A percentile compares a stretch with the other conserved stretches of the same genome.
phyloP scores from a whole-genome alignment of 768 basidiomycete species.

The Amanita polypyramis region DNA sequence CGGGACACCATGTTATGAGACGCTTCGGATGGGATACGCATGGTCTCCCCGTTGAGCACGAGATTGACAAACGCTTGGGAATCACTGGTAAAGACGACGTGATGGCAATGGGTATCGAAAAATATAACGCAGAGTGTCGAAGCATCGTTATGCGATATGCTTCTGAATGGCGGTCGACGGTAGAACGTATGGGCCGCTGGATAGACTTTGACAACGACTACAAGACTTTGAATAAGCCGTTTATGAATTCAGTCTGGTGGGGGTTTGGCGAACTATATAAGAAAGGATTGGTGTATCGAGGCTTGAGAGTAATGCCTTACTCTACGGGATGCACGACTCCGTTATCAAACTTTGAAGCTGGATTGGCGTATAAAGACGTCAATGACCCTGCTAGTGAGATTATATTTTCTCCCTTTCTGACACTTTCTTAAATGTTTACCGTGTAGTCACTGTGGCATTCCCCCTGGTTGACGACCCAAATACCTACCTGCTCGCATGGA shows the following conservation, averaged over 20 bases:
- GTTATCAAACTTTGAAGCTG: constrained; percentile 95
- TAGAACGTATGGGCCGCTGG: constrained; percentile 98
- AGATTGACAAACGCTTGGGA: constrained; percentile 93
- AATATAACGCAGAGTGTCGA: constrained; percentile 95
- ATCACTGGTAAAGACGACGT: constrained; percentile 94
- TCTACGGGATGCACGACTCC: constrained; percentile 95
- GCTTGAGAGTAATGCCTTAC: constrained; percentile 95
- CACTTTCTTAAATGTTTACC: background rate
- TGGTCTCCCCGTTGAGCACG: constrained; percentile 96
- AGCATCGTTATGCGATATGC: constrained; percentile 97
- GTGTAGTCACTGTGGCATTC: constrained; percentile 81
- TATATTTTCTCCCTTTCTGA: background rate
- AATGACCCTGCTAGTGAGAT: constrained; percentile 80
- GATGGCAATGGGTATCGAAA: constrained; percentile 89
- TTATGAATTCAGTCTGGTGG: constrained; percentile 99
- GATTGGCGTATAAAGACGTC: constrained; percentile 84
- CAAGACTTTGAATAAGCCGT: constrained; percentile 87
- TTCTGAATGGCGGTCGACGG: constrained; percentile 87
- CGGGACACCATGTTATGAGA: constrained; percentile 84
- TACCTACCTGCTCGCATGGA: constrained; percentile 93
- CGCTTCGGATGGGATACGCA: constrained; percentile 99
- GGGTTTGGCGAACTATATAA: constrained; percentile 92
- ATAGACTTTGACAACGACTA: constrained; percentile 99
- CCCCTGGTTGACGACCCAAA: constrained; percentile 86
- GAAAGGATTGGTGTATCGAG: constrained; percentile 87